Conservation (phyloP, 1,284 basidiomycete genomes). For the Golubevia sp. region DNA sequence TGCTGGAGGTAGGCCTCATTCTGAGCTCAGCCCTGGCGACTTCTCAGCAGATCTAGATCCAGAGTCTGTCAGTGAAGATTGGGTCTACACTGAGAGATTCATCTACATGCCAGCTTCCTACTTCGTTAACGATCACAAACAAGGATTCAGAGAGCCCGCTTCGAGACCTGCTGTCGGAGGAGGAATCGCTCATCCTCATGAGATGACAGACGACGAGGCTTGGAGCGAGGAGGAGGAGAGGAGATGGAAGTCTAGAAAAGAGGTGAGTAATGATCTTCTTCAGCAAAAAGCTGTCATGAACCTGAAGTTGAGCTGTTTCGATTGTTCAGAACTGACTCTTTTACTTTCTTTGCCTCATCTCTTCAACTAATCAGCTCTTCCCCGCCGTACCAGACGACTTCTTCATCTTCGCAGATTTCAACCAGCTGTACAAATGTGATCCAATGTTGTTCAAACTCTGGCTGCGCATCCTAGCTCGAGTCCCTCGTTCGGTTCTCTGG, state of each 20-base stretch:
- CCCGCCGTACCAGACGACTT: slow-evolving; percentile 63
- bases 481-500: slow-evolving; percentile 70
- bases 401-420: slow-evolving; percentile 71
- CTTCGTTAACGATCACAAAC: slow-evolving; percentile 71
- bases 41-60: slow-evolving; percentile 67
- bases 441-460: slow-evolving; percentile 69
- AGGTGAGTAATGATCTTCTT: slow-evolving; percentile 1
- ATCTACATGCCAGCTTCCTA: slow-evolving; percentile 70
- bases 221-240: slow-evolving; percentile 67
- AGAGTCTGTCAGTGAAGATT: slow-evolving; percentile 65
- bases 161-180: neutral
- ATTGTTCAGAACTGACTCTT: neutral
- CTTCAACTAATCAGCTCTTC: slow-evolving; percentile 64
- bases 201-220: slow-evolving; percentile 29
- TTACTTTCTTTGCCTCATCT: neutral
- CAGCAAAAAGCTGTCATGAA: too few species aligned
- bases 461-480: slow-evolving; percentile 67
- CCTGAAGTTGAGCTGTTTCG: too few species aligned
- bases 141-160: slow-evolving; percentile 63
- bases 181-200: slow-evolving; percentile 2
- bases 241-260: slow-evolving; percentile 64
- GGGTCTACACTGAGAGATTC: slow-evolving; percentile 67
- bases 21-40: slow-evolving; percentile 59
- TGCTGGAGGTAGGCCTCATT: slow-evolving; percentile 1
- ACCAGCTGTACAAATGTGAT: slow-evolving; percentile 67